Evolutionary conservation across 2,329 filamentous ascomycete genomes (phyloP).

Genomic region (Colletotrichum endophyticum): DNA sequence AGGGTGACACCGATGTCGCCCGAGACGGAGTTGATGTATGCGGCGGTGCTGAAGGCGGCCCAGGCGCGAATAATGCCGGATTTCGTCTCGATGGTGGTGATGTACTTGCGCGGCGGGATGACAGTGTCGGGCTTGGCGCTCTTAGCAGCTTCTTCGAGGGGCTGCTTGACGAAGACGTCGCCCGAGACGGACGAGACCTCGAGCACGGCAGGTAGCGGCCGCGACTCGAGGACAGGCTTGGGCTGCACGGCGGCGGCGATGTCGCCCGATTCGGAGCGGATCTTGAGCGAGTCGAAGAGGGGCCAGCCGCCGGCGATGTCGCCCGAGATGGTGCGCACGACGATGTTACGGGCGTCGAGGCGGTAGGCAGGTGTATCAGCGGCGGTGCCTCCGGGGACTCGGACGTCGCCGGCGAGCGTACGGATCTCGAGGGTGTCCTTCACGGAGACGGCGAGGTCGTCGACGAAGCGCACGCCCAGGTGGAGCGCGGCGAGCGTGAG

Average conservation of each 20-base stretch:
- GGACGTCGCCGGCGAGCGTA: slow-evolving; percentile 44
- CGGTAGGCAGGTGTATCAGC: slow-evolving; percentile 34
- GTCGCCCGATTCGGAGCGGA: slow-evolving; percentile 49
- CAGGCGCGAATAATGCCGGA: slow-evolving; percentile 48
- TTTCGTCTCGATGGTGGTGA: slow-evolving; percentile 45
- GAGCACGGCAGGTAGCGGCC: slow-evolving; percentile 44
- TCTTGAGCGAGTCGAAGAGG: slow-evolving; percentile 51
- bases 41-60: slow-evolving; percentile 42
- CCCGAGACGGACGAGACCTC: slow-evolving; percentile 49
- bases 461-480: slow-evolving; percentile 43
- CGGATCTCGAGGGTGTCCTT: slow-evolving; percentile 31
- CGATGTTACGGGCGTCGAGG: slow-evolving; percentile 47
- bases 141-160: slow-evolving; percentile 31
- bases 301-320: slow-evolving; percentile 54
- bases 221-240: slow-evolving; percentile 37
- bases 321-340: slow-evolving; percentile 47
- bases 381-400: slow-evolving; percentile 30
- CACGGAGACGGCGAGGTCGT: slow-evolving; percentile 43
- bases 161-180: slow-evolving; percentile 43
- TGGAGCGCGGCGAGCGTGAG: slow-evolving; percentile 41
- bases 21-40: slow-evolving; percentile 42
- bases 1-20: slow-evolving; percentile 45
- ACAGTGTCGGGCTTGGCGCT: slow-evolving; percentile 22
- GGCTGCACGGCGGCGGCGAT: slow-evolving; percentile 46
- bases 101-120: slow-evolving; percentile 52